Percentiles rank a stretch among this genome's conserved stretches.
Evolutionary conservation across 768 basidiomycete species (phyloP).

Genomic region (Suillus cothurnatus): DNA sequence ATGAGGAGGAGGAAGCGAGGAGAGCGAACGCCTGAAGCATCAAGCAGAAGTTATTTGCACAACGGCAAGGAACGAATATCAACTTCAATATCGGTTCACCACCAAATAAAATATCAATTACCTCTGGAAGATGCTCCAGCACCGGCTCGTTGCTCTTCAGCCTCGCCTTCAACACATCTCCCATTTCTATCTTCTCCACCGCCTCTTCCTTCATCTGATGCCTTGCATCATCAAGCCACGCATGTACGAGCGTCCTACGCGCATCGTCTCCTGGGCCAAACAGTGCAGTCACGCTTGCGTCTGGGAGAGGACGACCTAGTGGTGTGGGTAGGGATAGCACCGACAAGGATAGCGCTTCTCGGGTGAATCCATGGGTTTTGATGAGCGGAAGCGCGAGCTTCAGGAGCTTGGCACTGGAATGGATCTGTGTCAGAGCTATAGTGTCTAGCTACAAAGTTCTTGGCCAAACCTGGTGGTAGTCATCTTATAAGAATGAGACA

Average conservation of each 20-base stretch:
- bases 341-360: conserved; percentile 65
- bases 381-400: conserved; percentile 67
- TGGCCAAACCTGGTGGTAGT: conserved; percentile 5
- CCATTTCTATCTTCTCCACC: conserved; percentile 36
- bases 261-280: background rate
- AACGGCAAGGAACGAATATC: background rate
- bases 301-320: background rate
- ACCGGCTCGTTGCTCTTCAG: conserved; percentile 71
- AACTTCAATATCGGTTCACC: background rate
- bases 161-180: conserved; percentile 55
- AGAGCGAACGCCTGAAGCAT: conserved; percentile 67
- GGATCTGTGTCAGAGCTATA: background rate
- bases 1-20: conserved; percentile 51
- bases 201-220: conserved; percentile 44
- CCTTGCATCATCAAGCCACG: conserved; percentile 49
- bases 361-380: conserved; percentile 70
- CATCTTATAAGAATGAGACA: conserved; percentile 1
- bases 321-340: conserved; percentile 41
- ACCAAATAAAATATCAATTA: conserved; percentile 21
- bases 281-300: background rate
- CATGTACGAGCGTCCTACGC: background rate
- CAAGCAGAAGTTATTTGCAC: background rate
- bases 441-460: background rate
- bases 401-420: conserved; percentile 43
- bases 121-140: conserved; percentile 66